phyloP scores from a whole-genome alignment of 352 stramenopile species.

The Plasmopara muralis region DNA sequence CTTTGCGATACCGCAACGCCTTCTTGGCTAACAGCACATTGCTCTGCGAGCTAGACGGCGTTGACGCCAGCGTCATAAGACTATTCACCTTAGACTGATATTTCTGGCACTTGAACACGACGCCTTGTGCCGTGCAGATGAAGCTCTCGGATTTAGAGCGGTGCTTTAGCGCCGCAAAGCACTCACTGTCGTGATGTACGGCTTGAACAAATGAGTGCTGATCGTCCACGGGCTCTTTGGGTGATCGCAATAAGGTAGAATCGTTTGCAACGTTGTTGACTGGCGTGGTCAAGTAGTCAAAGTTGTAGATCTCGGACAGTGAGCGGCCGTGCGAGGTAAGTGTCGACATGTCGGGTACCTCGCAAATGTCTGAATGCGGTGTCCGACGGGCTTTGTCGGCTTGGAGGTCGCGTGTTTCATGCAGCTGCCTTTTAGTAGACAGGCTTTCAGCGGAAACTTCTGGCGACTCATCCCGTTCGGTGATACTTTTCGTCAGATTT shows the following conservation, averaged over 20 bases:
- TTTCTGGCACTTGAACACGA: conserved; percentile 21
- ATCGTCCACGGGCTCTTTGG: conserved; percentile 7
- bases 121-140: conserved; percentile 25
- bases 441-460: conserved; percentile 14
- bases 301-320: conserved; percentile 13
- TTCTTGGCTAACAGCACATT: conserved; percentile 20
- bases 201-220: conserved; percentile 12
- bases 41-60: neutral
- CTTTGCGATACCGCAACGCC: conserved; percentile 21
- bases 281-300: conserved; percentile 7
- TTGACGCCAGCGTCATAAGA: conserved; percentile 10
- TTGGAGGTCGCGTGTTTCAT: neutral
- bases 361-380: conserved; percentile 5
- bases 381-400: conserved; percentile 4
- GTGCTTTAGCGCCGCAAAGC: conserved; percentile 3
- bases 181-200: conserved; percentile 1
- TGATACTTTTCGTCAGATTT: conserved; percentile 5
- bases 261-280: neutral
- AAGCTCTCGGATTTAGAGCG: conserved; percentile 25
- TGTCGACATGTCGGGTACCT: conserved; percentile 2
- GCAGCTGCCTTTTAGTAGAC: conserved; percentile 16
- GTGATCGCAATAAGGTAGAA: neutral
- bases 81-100: conserved; percentile 11
- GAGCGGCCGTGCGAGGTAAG: conserved; percentile 2
- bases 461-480: conserved; percentile 9